Percentiles rank a stretch among this genome's conserved stretches.
Evolutionary conservation across 305 asterid species (phyloP).

Genomic region (Caryopteris hybrid): DNA sequence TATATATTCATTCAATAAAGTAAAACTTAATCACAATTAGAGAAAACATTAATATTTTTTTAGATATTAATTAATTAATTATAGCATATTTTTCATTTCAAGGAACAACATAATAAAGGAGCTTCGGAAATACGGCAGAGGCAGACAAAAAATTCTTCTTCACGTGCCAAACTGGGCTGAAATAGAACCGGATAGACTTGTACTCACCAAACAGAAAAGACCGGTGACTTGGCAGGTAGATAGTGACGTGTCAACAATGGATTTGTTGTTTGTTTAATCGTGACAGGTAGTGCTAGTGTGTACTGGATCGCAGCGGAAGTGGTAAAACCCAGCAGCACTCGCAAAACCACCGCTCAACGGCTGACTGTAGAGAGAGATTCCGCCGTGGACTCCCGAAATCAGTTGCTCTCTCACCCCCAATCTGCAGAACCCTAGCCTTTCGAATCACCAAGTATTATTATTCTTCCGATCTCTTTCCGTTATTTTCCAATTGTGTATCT

Average conservation of each 20-base stretch:
- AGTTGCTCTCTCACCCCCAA: neutral
- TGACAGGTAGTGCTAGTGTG: conserved; percentile 28
- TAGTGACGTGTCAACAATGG: conserved; percentile 15
- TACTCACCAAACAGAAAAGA: neutral
- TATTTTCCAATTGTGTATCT: neutral
- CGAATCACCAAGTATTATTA: conserved; percentile 11
- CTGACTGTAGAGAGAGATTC: conserved; percentile 16
- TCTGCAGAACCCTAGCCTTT: conserved; percentile 20
- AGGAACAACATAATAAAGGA: too few species aligned
- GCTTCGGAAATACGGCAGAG: too few species aligned
- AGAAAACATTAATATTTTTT: too few species aligned
- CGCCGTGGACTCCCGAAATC: conserved; percentile 23
- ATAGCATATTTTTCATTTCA: too few species aligned
- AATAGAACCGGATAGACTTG: too few species aligned
- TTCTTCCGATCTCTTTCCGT: conserved; percentile 12
- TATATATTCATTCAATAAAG: too few species aligned
- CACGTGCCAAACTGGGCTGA: too few species aligned
- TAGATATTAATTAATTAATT: too few species aligned
- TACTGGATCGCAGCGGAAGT: conserved; percentile 14
- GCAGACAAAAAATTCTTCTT: too few species aligned
- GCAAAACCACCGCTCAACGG: conserved; percentile 35
- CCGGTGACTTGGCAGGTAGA: conserved; percentile 21
- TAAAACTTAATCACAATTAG: too few species aligned
- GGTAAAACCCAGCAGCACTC: conserved; percentile 25
- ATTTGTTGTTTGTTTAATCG: conserved; percentile 24